Percentiles rank a stretch among this genome's conserved stretches.
Conservation (phyloP, 2,329 filamentous ascomycete species). For the Endoconidiophora polonica region DNA sequence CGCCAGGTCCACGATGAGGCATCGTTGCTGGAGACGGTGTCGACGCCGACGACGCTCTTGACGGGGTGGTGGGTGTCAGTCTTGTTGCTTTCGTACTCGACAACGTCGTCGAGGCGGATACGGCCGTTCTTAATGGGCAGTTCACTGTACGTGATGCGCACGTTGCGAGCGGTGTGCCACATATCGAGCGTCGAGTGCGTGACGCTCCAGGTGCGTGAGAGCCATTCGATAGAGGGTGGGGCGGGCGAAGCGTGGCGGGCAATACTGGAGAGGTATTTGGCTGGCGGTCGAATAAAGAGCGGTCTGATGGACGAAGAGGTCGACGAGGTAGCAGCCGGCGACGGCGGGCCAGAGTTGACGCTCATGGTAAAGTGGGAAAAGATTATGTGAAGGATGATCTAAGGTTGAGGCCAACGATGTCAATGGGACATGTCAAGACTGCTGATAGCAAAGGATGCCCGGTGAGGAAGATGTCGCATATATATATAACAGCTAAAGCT, state of each 20-base stretch:
- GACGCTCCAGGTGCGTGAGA: conserved; percentile 53
- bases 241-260: conserved; percentile 8
- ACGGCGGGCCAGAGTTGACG: not conserved
- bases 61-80: conserved; percentile 28
- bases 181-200: conserved; percentile 62
- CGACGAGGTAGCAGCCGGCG: not conserved
- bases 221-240: conserved; percentile 37
- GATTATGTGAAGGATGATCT: too few relatives aligned
- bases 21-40: conserved; percentile 27
- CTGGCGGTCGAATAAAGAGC: conserved; percentile 6
- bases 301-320: conserved; percentile 1
- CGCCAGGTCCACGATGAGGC: conserved; percentile 53
- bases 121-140: conserved; percentile 28
- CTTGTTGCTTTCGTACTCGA: conserved; percentile 46
- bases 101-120: conserved; percentile 49
- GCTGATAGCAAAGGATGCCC: too few relatives aligned
- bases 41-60: conserved; percentile 48
- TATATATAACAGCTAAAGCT: too few relatives aligned
- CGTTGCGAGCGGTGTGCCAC: conserved; percentile 68
- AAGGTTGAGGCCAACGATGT: not conserved
- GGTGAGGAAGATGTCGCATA: too few relatives aligned
- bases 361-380: too few relatives aligned
- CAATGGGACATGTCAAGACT: not conserved
- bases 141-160: conserved; percentile 57
- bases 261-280: conserved; percentile 8